Percentiles rank a stretch among this genome's conserved stretches.
Conservation (phyloP, 345 rosid species). For the Eucalyptus regnans region DNA sequence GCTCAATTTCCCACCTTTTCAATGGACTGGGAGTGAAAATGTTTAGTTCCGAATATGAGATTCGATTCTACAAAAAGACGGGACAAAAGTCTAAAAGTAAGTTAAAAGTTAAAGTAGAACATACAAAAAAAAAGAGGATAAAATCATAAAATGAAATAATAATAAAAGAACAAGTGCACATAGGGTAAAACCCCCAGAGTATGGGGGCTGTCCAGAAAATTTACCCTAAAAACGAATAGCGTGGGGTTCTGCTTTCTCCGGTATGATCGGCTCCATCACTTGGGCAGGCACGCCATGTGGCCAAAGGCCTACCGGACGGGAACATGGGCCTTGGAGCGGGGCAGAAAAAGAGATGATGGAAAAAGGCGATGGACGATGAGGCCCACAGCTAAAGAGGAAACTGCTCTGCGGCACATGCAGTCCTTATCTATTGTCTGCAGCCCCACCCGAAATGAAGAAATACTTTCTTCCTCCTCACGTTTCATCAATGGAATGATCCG, state of each 20-base stretch:
- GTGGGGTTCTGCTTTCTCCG: not conserved
- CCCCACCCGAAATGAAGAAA: not conserved
- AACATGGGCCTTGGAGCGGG: not conserved
- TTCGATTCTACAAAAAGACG: too few relatives aligned
- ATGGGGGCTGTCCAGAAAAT: not conserved
- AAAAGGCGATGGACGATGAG: not conserved
- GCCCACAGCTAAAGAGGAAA: not conserved
- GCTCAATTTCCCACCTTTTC: fast-evolving
- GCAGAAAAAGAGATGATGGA: not conserved
- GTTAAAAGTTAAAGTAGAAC: fast-evolving
- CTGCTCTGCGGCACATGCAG: not conserved
- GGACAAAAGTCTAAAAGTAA: too few relatives aligned
- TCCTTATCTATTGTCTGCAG: not conserved
- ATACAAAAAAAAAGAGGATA: not conserved
- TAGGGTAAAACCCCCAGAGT: not conserved
- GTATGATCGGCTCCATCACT: not conserved
- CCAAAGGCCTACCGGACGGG: not conserved
- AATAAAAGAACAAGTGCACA: not conserved
- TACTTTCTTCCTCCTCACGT: not conserved
- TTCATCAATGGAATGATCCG: not conserved
- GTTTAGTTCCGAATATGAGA: too few relatives aligned
- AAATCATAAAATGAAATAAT: not conserved
- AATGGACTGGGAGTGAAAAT: fast-evolving
- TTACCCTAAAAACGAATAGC: not conserved
- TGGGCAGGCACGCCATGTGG: not conserved